Conservation (phyloP, 495 filamentous ascomycete genomes). For the Podospora appendiculata region DNA sequence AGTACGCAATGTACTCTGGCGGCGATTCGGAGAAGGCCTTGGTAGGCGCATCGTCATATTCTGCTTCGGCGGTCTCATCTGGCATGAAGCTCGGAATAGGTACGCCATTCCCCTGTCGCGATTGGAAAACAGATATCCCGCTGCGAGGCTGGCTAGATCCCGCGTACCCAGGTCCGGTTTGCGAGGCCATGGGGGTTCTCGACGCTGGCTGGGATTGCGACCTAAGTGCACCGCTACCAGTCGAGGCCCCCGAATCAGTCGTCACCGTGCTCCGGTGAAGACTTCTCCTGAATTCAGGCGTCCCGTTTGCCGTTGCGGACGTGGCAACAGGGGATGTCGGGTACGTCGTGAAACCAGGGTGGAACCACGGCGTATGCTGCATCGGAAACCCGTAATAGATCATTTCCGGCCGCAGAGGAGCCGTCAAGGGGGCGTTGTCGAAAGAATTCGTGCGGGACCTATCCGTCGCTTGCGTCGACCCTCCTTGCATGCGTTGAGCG, state of each 20-base stretch:
- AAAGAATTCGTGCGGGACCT: constrained; percentile 48
- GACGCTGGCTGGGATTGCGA: constrained; percentile 52
- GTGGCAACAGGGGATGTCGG: constrained; percentile 40
- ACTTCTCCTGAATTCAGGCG: constrained; percentile 40
- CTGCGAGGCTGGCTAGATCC: constrained; percentile 20
- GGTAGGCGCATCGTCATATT: constrained; percentile 25
- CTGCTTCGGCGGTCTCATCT: constrained; percentile 33
- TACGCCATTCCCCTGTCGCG: constrained; percentile 33
- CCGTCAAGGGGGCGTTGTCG: constrained; percentile 42
- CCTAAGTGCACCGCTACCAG: constrained; percentile 38
- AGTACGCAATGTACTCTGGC: constrained; percentile 35
- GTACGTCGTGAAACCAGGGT: constrained; percentile 31
- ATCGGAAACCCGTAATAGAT: constrained; percentile 27
- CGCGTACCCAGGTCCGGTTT: constrained; percentile 11
- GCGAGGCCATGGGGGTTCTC: constrained; percentile 27
- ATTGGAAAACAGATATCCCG: constrained; percentile 20
- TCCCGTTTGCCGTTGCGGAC: constrained; percentile 22
- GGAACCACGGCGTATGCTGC: constrained; percentile 19
- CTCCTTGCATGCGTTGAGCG: constrained; percentile 33
- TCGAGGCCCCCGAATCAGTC: constrained; percentile 27
- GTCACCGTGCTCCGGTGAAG: constrained; percentile 37
- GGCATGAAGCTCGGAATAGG: constrained; percentile 41
- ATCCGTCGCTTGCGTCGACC: constrained; percentile 24
- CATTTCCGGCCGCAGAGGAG: constrained; percentile 41
- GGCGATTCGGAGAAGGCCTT: constrained; percentile 28